Evolutionary conservation across 306 rosid genomes (phyloP), one percentile per base, ranked within the genome.

Genomic region (Delonix regia): DNA sequence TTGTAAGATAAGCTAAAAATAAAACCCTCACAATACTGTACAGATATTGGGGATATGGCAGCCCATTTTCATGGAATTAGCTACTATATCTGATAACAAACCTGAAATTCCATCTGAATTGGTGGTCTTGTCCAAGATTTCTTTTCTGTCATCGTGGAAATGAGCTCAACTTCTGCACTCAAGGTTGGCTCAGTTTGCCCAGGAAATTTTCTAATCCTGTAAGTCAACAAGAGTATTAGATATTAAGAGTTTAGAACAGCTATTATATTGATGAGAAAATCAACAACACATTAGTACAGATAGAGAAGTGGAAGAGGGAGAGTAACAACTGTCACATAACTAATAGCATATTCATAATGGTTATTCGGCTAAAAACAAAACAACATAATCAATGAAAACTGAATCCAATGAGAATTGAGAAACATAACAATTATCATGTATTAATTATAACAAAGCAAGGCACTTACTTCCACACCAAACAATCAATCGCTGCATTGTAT

Each of bases 81-180:
- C 36, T 33, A 72, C 79, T 53, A 66, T 48, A 62, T 63, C 52
- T 18, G 48, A 68, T 47, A 77, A 75, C 79, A 83, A 69, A 94
- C 94, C 98, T 94, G 97, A 79, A 92, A 92, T 80, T 94, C 98
- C 98, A 94, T 92, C 91, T 89, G 94, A 83, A 94, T 94, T 71
- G 97, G 97, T 16, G 97, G 98, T 75, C 92, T 88, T 44, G 97
- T 94, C 94, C 93, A 89, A 68, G 97, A 88, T 71, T 94, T 94
- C 88, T 93, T 94, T 78, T 94, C 97, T 45, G 93, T 70, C 79
- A 94, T 92, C 1, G 94, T 92, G 48, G 98, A 94, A 84, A 94
- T 92, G 81, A 94, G 92, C 90, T 94, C 98, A 69, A 94, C 86
- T 83, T 94, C 98, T 78, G 97, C 97, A 75, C 98, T 94, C 90